Base-by-base conservation (phyloP, 768 basidiomycete species). In the Phylloporus arenicola region DNA sequence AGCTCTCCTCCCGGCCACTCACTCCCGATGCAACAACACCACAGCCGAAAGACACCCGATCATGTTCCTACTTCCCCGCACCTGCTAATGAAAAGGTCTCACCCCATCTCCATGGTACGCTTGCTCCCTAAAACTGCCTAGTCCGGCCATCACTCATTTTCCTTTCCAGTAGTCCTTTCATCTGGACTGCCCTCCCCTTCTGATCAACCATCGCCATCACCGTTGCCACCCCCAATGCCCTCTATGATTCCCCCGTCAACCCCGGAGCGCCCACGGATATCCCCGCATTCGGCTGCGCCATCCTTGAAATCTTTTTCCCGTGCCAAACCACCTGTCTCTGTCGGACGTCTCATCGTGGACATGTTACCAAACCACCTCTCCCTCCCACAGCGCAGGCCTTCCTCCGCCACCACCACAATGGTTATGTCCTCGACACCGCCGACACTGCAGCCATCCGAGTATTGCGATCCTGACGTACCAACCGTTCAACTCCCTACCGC, bases 321-420 rank as follows among this genome's bases (percentile, higher is more conserved):
- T 49, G 47, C 53, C 49, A 64, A 67, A 47, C 53, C 60, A 6
- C 53, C 57, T 16, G 51, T 65, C 27, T 61, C 68, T 13, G 68
- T 73, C 27, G 79, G 79, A 20, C 70, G 70, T 45, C 63, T 81
- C 52, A 83, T 86, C 39, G 72, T 75, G 60, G 80, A 84, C 55
- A 80, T 86, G 68, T 66, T 85, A 5, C 80, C 81, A 9, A 69
- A 71, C 40, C 68, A 67, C 35, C 54, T 72, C 17, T 46, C 62
- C 46, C 47, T 64, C 48, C 63, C 61, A 49, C 51, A 59, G 43
- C 59, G 41, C 22, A 60, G 41, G 45, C 20, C 50, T 3, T 27
- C 50, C 11, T 27, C 50, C 11, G 24, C 49, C 6, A 11, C 44
- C 38, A 19, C 46, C 24, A 45, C 57, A 1, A 43, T 30, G n/a